These are phyloP conservation scores for Mycena rebaudengoi DNA, from an alignment of 768 basidiomycete genomes.

Conservation along the genomic window DNA sequence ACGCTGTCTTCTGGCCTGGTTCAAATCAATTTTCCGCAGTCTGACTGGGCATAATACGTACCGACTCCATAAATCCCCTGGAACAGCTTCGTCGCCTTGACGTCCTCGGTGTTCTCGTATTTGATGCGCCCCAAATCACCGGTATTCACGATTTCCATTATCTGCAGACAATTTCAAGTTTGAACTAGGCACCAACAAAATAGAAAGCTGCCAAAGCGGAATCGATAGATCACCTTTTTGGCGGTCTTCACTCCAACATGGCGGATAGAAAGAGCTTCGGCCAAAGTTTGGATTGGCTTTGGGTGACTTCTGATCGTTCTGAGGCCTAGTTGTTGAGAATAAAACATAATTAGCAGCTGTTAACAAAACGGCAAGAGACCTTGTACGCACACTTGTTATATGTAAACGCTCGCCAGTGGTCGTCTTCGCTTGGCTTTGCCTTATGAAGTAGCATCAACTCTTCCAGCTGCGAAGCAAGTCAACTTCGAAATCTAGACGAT, in stretches of 20 bases:
- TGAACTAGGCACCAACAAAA: not conserved
- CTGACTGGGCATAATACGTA: slow-evolving; percentile 40
- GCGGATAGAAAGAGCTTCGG: slow-evolving; percentile 65
- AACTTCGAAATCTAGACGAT: not conserved
- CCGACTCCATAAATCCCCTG: slow-evolving; percentile 90
- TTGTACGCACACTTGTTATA: slow-evolving; percentile 69
- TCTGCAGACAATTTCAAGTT: slow-evolving; percentile 55
- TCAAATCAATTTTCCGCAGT: not conserved
- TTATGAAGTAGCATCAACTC: slow-evolving; percentile 74
- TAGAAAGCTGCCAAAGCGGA: not conserved
- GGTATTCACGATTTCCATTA: slow-evolving; percentile 82
- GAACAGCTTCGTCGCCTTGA: slow-evolving; percentile 65
- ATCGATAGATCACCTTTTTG: slow-evolving; percentile 60
- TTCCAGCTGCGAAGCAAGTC: slow-evolving; percentile 55
- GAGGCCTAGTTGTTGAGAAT: slow-evolving; percentile 68
- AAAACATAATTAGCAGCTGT: not conserved
- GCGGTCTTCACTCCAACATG: slow-evolving; percentile 83
- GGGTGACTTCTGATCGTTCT: slow-evolving; percentile 63
- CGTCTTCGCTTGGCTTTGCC: slow-evolving; percentile 64
- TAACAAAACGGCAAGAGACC: too few relatives aligned
- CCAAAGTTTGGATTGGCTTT: slow-evolving; percentile 62
- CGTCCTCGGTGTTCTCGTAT: slow-evolving; percentile 73
- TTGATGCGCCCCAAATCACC: slow-evolving; percentile 74
- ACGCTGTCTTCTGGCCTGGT: slow-evolving; percentile 70
- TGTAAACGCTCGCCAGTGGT: slow-evolving; percentile 71